phyloP scores from a whole-genome alignment of 495 filamentous ascomycete species.

The Talaromyces nanjingensis region DNA sequence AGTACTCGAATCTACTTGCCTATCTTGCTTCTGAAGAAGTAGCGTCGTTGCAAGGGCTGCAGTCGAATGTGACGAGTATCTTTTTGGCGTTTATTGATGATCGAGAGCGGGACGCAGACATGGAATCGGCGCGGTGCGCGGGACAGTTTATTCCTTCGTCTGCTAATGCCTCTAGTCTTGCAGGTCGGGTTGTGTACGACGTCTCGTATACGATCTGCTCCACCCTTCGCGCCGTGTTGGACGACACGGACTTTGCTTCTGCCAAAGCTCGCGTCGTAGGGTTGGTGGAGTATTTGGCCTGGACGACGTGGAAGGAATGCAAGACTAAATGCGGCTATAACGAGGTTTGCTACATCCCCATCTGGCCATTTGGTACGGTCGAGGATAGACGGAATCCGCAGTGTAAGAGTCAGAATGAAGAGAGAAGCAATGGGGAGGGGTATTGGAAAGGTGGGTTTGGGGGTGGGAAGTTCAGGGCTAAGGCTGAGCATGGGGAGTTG shows the following conservation, averaged over 20 bases:
- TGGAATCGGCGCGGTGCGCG: slow-evolving; percentile 42
- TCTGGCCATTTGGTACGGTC: slow-evolving; percentile 55
- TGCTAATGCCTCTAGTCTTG: slow-evolving; percentile 9
- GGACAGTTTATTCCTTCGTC: slow-evolving; percentile 29
- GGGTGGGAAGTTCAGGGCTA: neutral
- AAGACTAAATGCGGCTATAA: slow-evolving; percentile 39
- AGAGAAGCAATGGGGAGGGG: slow-evolving; percentile 19
- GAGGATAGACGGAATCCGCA: slow-evolving; percentile 47
- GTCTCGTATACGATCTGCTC: slow-evolving; percentile 46
- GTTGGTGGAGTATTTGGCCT: slow-evolving; percentile 46
- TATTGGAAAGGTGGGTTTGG: slow-evolving; percentile 28
- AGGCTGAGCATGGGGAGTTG: neutral
- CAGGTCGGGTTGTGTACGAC: slow-evolving; percentile 33
- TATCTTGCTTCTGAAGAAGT: slow-evolving; percentile 13
- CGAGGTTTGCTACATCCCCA: slow-evolving; percentile 60
- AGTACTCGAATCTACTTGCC: slow-evolving; percentile 6
- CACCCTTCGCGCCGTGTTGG: slow-evolving; percentile 35
- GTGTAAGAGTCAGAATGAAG: slow-evolving; percentile 30
- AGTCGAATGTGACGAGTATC: slow-evolving; percentile 37
- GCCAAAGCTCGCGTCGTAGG: slow-evolving; percentile 23
- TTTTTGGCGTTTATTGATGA: slow-evolving; percentile 47
- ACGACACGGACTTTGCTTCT: slow-evolving; percentile 16
- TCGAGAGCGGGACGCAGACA: slow-evolving; percentile 22
- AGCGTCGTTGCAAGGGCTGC: slow-evolving; percentile 24
- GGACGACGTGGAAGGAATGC: slow-evolving; percentile 59